A percentile compares a stretch with the other conserved stretches of the same genome.
Evolutionary conservation across 345 rosid genomes (phyloP).

Genomic region (Rhodamnia argentea): DNA sequence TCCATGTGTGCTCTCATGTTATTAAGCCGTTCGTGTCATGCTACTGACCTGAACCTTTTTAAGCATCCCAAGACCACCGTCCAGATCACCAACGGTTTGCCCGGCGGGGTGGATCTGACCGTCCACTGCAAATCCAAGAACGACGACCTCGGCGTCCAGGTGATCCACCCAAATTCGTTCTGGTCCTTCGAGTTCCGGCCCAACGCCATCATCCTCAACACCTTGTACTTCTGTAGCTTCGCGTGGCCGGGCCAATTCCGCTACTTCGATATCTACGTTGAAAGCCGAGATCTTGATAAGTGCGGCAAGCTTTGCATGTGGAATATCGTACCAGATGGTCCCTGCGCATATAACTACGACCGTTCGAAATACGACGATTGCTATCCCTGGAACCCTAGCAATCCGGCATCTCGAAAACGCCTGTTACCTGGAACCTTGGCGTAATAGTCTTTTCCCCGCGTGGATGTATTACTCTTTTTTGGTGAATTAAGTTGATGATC

Average conservation of each 20-base stretch:
- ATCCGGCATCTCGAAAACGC: background rate
- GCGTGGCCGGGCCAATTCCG: background rate
- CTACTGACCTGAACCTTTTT: background rate
- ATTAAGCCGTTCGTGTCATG: background rate
- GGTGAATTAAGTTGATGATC: background rate
- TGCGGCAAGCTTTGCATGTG: background rate
- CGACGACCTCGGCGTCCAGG: background rate
- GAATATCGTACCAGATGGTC: background rate
- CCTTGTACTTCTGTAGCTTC: background rate
- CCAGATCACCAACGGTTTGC: background rate
- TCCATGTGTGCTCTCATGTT: background rate
- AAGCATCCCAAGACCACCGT: background rate
- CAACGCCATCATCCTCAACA: background rate
- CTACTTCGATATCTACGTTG: background rate
- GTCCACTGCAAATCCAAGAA: conserved; percentile 1
- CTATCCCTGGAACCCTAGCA: background rate
- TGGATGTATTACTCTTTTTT: background rate
- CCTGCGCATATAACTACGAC: background rate
- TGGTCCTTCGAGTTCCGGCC: background rate
- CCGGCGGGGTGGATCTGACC: background rate
- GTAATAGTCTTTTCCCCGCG: background rate
- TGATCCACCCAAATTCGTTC: background rate
- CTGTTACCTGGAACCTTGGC: background rate
- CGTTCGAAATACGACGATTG: background rate
- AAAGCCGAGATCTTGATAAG: background rate